Evolutionary conservation across 2,329 filamentous ascomycete genomes (phyloP), one percentile per base, ranked within the genome.

Genomic region (Mollisia scopiformis): DNA sequence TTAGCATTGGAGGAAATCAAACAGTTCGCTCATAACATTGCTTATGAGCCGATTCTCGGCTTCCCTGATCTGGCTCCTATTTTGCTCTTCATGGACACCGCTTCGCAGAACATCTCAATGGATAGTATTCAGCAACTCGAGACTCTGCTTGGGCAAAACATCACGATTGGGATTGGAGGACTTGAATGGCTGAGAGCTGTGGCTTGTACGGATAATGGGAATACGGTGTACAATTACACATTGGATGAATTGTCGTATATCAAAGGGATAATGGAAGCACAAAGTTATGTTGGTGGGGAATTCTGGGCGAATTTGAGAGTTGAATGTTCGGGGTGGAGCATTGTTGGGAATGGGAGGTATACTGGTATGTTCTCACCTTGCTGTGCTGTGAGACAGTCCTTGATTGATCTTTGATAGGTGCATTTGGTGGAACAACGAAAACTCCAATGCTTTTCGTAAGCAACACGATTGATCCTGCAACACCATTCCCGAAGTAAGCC

Each of bases 371-470:
- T 70, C 68, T 28, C 35, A 28, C 39, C 65, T 64, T 3, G 16
- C 16, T 25, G 11, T 11, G 11, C n/a, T 37, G 11, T 25, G 14
- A 23, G 6, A 23, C 33, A n/a, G 10, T 25, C 4, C 13, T 37
- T 37, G 30, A 4, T 16, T 37, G 23, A 30, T 19, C 11, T 49
- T 39, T 14, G 6, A 51, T 35, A 62, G 71, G 71, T 0, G 68
- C 71, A 0, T 73, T 72, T 41, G 64, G 67, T 37, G 70, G 65
- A 19, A 69, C 68, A 31, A 74, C 70, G 8, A 71, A 64, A 31
- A 67, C 68, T 49, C 71, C 71, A 2, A 74, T 74, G n/a, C 68
- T 73, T 14, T 74, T 71, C 47, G 59, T 74, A 23, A 69, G 69
- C 37, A 73, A 73, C 30, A 67, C 68, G 10, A 68, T 68, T 23